Base-by-base conservation (phyloP, 768 basidiomycete genomes). In the Lactarius psammicola region DNA sequence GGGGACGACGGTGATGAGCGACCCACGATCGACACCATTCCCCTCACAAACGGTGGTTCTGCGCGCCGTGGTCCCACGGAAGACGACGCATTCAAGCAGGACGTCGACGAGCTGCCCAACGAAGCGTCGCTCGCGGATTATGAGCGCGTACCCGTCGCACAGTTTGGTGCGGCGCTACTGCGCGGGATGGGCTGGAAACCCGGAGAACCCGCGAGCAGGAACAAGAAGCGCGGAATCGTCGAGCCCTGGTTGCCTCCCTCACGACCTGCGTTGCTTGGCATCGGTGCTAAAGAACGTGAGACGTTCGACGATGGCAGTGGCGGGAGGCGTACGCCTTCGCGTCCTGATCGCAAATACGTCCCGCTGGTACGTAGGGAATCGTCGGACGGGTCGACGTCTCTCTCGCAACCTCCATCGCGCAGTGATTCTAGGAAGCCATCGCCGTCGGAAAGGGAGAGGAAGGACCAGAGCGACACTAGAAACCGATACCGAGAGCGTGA, bases 101-200 rank as follows among this genome's bases (percentile, higher is more conserved):
- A 98, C 73, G 82, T 98, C 4, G 81, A 81, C 20, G 87, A 87
- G 17, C 84, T 96, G 6, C 93, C 93, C 0, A 89, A 90, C 8
- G 75, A 76, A 60, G 87, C 95, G 1, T 86, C 90, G 0, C 76
- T 91, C 20, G 87, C 91, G 0, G 96, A 95, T 75, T 99, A 98
- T 73, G 85, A 85, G 40, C 89, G 94, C 23, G 11, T 51, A 51
- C 49, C 49, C 13, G 49, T 51, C 23, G 49, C 49, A 15, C 49
- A 38, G 28, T 38, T 98, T 69, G 96, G 96, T 9, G 87, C 91
- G 8, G 96, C 96, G 6, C 83, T 98, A 71, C 80, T 97, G 6
- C 84, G 94, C 56, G 96, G 96, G 0, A 98, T 98, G 96, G 95
- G 95, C 2, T 97, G 94, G 94, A 91, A 91, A 65, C 87, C 90